Base-by-base conservation (phyloP, 192 early-diverging fungal species). In the Linderina pennispora region DNA sequence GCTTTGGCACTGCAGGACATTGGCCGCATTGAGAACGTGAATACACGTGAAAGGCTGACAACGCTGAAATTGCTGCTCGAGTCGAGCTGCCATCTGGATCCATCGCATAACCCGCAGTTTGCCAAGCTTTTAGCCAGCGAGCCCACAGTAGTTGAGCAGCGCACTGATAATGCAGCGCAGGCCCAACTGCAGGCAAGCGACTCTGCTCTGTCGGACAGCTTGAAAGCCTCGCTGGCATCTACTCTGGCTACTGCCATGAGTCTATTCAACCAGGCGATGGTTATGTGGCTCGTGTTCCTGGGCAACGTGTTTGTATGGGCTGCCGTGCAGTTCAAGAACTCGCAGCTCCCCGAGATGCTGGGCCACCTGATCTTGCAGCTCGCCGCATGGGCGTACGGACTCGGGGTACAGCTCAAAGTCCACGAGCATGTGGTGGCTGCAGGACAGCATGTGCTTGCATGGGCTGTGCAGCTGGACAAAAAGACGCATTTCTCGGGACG, bases 221-320 rank as follows among this genome's bases (percentile, higher is more conserved):
- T n/a, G n/a, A n/a, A n/a, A n/a, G 32, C 42, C 20, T 43, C 53
- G 19, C 20, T 43, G 2, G 3, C 37, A 9, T 10, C 18, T n/a
- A 43, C 37, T 18, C 24, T 39, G 15, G 35, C 45, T 4, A 20
- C 24, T 20, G 40, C 35, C 1, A 32, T 70, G 25, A 36, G 28
- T 14, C 31, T 70, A 13, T 1, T 48, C 2, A 58, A 50, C 36
- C 59, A 55, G 31, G 10, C 38, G 8, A 21, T 58, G 3, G 33
- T 70, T 8, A 10, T 55, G 9, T 62, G 59, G 67, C 48, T 70
- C 18, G 18, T 59, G 23, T 18, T 70, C 7, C 10, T 70, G 47
- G 67, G 67, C 8, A 62, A 53, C 19, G 1, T 53, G 11, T 23
- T 58, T 16, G 39, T 50, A 20, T 70, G 66, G 66, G 24, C 43